Evolutionary conservation across 306 rosid species (phyloP), one percentile per base, ranked within the genome.

Genomic region (Senna tora): DNA sequence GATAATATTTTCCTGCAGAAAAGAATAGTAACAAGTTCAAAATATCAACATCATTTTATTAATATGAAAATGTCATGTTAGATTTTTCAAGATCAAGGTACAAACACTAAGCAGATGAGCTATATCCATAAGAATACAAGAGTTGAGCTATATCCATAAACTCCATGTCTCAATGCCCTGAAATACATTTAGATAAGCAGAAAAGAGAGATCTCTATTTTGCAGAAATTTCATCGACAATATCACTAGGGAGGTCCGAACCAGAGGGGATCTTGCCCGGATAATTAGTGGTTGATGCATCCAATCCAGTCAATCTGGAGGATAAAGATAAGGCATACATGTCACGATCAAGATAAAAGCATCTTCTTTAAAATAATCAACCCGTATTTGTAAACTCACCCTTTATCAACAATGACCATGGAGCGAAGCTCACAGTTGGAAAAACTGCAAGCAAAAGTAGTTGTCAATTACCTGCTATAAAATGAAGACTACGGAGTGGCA

Each of bases 261-360:
- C 90, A 5, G 75, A 9, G 75, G 94, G 94, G 59, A 86, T 72
- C 82, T 75, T 90, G 64, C 94, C 92, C 6, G 92, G 89, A 81
- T 81, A 86, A 72, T 88, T 80, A 67, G 88, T 88, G 21, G 83
- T 74, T 11, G 92, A 83, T 33, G 74, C 47, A 33, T 81, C 89
- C 7, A 78, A 77, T 62, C 94, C 94, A 46, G 77, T 33, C 91
- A 88, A 81, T 67, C 96, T 90, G 88, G 67, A 78, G 45, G 51
- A 70, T 20, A 12, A 74, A 71, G 73, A 77, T 41, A 33, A 51
- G 47, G 68, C 46, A 33, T 65, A 72, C 72, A 78, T 61, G 78
- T 30, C 33, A 13, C 45, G 32, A 39, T 63, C 25, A 16, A 39
- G 49, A 53, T 65, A 65, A 43, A 43, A 21, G 57, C n/a, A 54